Evolutionary conservation across 164 flowering plant genomes (phyloP).

Genomic region (Euptelea pleiosperma): DNA sequence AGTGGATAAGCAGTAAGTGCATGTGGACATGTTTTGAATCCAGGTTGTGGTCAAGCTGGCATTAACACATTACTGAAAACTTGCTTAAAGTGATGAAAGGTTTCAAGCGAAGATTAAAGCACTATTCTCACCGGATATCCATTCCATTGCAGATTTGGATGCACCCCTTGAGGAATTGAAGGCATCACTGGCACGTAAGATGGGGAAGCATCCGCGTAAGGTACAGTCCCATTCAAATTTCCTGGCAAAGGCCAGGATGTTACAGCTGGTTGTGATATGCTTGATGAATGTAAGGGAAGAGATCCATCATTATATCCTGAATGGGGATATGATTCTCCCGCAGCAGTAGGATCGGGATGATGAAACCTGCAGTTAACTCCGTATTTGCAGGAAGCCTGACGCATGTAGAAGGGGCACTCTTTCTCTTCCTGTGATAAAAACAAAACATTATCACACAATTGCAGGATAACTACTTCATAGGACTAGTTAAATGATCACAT

Average conservation of each 20-base stretch:
- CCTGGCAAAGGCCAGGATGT: constrained; percentile 56
- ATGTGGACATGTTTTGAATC: too few species aligned
- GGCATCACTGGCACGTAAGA: constrained; percentile 45
- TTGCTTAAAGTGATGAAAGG: not conserved
- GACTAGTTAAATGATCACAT: constrained; percentile 1
- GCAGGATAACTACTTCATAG: not conserved
- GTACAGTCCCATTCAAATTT: constrained; percentile 38
- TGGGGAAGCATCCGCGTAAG: constrained; percentile 23
- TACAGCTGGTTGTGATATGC: constrained; percentile 32
- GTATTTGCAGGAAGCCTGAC: constrained; percentile 85
- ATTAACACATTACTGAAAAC: too few species aligned
- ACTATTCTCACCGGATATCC: constrained; percentile 66
- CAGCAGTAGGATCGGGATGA: constrained; percentile 86
- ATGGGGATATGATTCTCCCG: constrained; percentile 36
- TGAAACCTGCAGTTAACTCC: constrained; percentile 76
- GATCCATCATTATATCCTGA: constrained; percentile 50
- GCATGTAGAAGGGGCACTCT: constrained; percentile 83
- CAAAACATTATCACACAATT: constrained; percentile 1
- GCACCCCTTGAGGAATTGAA: constrained; percentile 45
- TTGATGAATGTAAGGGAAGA: constrained; percentile 29
- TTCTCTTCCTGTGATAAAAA: constrained; percentile 64
- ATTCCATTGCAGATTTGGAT: constrained; percentile 59
- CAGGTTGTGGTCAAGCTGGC: too few species aligned
- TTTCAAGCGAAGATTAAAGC: not conserved
- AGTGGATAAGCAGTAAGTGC: too few species aligned